These are phyloP conservation scores for Exophiala sp. DNA, from an alignment of 2,329 filamentous ascomycete species.

Conservation along the genomic window DNA sequence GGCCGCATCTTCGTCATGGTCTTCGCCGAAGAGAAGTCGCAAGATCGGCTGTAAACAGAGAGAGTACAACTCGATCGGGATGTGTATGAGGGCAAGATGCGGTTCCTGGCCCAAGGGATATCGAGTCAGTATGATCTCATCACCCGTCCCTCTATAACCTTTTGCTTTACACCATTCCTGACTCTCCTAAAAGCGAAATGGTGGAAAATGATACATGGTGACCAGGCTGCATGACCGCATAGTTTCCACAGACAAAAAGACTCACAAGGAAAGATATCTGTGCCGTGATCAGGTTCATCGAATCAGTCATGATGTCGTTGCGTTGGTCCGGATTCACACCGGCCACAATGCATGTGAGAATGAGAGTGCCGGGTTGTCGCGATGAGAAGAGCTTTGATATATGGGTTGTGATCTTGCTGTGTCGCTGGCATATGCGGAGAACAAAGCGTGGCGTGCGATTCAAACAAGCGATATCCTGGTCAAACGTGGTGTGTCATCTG, in stretches of 20 bases:
- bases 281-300: constrained; percentile 29
- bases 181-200: neutral
- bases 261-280: constrained; percentile 29
- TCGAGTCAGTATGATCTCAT: neutral
- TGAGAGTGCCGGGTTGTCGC: no score
- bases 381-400: no score
- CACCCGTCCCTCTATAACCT: neutral
- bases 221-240: neutral
- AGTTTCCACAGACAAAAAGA: neutral
- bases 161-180: neutral
- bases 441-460: no score
- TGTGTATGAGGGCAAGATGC: constrained; percentile 80
- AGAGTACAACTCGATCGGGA: constrained; percentile 71
- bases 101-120: constrained; percentile 60
- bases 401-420: no score
- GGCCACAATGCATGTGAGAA: neutral
- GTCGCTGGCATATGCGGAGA: no score
- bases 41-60: constrained; percentile 80
- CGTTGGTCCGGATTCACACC: neutral
- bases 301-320: constrained; percentile 21
- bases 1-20: constrained; percentile 35
- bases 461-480: no score
- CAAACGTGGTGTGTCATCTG: neutral
- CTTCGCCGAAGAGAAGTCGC: constrained; percentile 68
- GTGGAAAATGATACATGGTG: constrained; percentile 1